phyloP scores from a whole-genome alignment of 139 green algal species.

The Picochlorum sp. region DNA sequence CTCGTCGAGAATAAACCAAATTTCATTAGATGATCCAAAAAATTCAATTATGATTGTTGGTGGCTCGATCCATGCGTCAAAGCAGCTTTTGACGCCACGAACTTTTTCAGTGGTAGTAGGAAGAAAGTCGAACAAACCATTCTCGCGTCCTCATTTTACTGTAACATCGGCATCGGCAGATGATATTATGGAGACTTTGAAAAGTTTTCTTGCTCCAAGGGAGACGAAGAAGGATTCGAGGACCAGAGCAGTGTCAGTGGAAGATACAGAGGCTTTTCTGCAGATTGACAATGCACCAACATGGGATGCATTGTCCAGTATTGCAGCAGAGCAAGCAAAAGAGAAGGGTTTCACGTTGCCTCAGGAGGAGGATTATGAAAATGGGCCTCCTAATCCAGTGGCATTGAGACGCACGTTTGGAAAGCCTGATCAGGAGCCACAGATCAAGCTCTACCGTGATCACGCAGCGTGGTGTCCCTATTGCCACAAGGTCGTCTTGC shows the following conservation, averaged over 20 bases:
- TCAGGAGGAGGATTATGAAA: conserved; percentile 21
- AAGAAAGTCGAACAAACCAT: no score
- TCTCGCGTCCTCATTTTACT: background rate
- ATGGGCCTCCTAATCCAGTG: conserved; percentile 48
- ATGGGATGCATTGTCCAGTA: conserved; percentile 49
- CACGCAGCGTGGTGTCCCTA: conserved; percentile 65
- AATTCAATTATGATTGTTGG: no score
- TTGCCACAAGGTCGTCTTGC: conserved; percentile 67
- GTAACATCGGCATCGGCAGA: background rate
- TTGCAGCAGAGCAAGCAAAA: conserved; percentile 30
- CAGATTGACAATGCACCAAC: conserved; percentile 56
- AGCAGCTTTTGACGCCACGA: no score
- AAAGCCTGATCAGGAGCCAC: conserved; percentile 10
- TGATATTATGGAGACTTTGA: background rate
- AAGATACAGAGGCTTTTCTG: conserved; percentile 1
- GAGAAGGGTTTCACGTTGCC: conserved; percentile 10
- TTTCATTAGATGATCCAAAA: no score
- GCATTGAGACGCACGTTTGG: conserved; percentile 71
- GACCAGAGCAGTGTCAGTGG: background rate
- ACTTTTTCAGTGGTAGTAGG: conserved; percentile 1
- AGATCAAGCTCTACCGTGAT: conserved; percentile 63
- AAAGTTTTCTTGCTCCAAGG: background rate
- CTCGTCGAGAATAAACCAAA: no score
- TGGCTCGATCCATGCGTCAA: no score
- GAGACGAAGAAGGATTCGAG: no score